Percentiles rank a stretch among this genome's conserved stretches.
These are phyloP conservation scores for Podospora pseudocomata DNA, from an alignment of 495 filamentous ascomycete genomes.

Conservation along the genomic window DNA sequence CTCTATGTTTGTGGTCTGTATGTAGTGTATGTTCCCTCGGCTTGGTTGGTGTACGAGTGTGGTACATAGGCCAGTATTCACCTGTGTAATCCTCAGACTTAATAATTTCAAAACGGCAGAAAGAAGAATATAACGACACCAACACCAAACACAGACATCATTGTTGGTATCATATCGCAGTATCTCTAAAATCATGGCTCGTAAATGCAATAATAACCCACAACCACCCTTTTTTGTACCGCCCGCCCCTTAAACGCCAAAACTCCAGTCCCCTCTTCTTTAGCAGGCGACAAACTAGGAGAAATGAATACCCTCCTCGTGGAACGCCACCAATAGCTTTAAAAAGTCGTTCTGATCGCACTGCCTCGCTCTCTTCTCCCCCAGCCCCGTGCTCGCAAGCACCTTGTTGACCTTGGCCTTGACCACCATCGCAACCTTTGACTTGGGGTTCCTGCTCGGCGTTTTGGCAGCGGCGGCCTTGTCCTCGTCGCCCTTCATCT, in stretches of 20 bases:
- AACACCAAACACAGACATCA: not conserved
- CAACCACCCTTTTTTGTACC: not conserved
- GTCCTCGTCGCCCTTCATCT: constrained; percentile 45
- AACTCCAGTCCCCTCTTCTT: not conserved
- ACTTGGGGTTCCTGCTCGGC: constrained; percentile 55
- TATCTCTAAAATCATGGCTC: not conserved
- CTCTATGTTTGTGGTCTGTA: not conserved
- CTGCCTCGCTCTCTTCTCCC: constrained; percentile 73
- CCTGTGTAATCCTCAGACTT: not conserved
- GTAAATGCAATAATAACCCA: not conserved
- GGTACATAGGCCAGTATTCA: not conserved
- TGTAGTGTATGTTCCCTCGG: not conserved
- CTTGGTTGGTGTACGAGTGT: not conserved
- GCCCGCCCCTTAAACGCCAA: not conserved
- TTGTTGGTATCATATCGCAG: not conserved
- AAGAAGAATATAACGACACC: too few relatives aligned
- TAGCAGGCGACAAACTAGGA: constrained; percentile 42
- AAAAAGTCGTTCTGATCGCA: constrained; percentile 91
- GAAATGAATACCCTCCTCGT: constrained; percentile 91
- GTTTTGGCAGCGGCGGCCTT: constrained; percentile 41
- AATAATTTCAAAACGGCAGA: too few relatives aligned
- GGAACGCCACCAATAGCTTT: constrained; percentile 56
- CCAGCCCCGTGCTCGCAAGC: constrained; percentile 69
- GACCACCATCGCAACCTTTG: constrained; percentile 72
- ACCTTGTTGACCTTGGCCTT: constrained; percentile 80